Conservation (phyloP, 345 rosid species). For the Stellera chamaejasme region DNA sequence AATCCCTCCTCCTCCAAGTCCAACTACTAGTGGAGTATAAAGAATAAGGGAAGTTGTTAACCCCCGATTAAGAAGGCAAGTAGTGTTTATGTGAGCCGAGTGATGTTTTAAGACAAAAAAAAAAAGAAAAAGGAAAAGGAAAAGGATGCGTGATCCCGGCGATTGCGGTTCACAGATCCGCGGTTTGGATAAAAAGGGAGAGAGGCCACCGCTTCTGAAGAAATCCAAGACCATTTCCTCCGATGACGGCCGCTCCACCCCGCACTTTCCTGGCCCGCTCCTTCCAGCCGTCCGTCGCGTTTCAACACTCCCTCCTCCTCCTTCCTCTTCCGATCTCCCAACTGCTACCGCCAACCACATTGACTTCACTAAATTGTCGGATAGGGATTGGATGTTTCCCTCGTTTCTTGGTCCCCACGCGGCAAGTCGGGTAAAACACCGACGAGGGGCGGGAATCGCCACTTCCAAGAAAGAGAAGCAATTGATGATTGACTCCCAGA, state of each 20-base stretch:
- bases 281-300: conserved; percentile 49
- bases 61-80: too few species aligned
- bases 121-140: not conserved
- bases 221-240: conserved; percentile 32
- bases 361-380: conserved; percentile 22
- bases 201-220: conserved; percentile 45
- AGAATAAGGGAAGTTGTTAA: too few species aligned
- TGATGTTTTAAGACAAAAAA: not conserved
- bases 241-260: conserved; percentile 22
- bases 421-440: conserved; percentile 21
- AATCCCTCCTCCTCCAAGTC: too few species aligned
- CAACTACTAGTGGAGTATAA: too few species aligned
- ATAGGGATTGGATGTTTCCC: conserved; percentile 59
- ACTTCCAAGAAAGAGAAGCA: conserved; percentile 17
- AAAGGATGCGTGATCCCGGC: conserved; percentile 1
- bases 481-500: conserved; percentile 12
- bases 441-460: conserved; percentile 10
- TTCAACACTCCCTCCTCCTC: conserved; percentile 24
- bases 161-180: not conserved
- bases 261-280: conserved; percentile 53
- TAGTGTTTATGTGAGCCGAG: too few species aligned
- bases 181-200: conserved; percentile 24
- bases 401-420: conserved; percentile 50
- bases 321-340: conserved; percentile 28
- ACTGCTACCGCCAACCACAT: not conserved